Evolutionary conservation across 108 stramenopile genomes (phyloP).

Genomic region (Aurantiochytrium sp.): DNA sequence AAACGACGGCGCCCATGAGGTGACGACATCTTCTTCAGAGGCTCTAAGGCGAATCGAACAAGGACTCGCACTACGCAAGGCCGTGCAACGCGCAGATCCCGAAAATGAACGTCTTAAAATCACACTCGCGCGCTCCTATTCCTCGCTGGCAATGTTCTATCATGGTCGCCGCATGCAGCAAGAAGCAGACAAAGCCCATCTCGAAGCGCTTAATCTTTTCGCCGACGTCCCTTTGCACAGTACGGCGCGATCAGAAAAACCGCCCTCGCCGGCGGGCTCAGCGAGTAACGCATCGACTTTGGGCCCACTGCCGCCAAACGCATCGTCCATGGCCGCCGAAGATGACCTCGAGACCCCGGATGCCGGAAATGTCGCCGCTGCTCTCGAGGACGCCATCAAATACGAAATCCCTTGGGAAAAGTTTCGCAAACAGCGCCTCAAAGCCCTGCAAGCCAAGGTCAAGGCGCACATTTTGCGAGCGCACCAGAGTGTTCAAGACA

Average conservation of each 20-base stretch:
- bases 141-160: background rate
- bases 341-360: background rate
- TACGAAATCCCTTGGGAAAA: background rate
- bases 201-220: slow-evolving; percentile 8
- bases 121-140: background rate
- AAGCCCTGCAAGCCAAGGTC: background rate
- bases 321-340: no score
- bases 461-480: background rate
- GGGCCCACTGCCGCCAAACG: no score
- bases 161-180: background rate
- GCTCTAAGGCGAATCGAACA: background rate
- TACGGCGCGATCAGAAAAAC: background rate
- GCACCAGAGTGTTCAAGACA: background rate
- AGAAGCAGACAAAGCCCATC: background rate
- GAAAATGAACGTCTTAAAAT: background rate
- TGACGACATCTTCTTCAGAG: no score
- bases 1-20: no score
- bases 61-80: background rate
- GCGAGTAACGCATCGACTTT: no score
- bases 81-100: background rate
- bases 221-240: background rate
- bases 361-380: background rate
- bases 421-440: background rate
- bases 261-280: background rate
- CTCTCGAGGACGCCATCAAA: background rate